A percentile compares a stretch with the other conserved stretches of the same genome.
Evolutionary conservation across 169 alveolate species (phyloP).

Genomic region (Babesia ovata): DNA sequence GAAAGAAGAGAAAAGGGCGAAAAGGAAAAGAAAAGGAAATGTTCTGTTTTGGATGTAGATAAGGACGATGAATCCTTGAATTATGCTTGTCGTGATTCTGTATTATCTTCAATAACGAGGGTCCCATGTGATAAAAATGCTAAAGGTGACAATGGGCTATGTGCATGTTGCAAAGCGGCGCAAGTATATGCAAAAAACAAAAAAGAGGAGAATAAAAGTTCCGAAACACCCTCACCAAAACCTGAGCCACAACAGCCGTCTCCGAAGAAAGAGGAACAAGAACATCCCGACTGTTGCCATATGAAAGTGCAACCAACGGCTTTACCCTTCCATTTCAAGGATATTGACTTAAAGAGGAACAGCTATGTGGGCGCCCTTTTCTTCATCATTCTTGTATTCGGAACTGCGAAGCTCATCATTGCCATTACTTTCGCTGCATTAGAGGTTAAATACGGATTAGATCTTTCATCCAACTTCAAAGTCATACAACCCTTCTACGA

Average conservation of each 20-base stretch:
- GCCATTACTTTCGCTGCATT: constrained; percentile 7
- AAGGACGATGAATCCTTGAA: not conserved
- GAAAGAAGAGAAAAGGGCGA: too few relatives aligned
- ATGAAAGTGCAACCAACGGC: constrained; percentile 56
- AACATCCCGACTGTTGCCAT: constrained; percentile 31
- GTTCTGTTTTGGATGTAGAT: not conserved
- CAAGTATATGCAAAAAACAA: too few relatives aligned
- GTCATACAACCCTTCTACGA: constrained; percentile 14
- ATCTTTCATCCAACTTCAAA: constrained; percentile 15
- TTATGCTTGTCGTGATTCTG: not conserved
- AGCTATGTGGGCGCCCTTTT: constrained; percentile 25
- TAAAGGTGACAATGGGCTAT: constrained; percentile 4
- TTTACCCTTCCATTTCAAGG: constrained; percentile 53
- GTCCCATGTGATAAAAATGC: not conserved
- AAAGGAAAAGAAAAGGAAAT: too few relatives aligned
- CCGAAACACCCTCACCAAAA: not conserved
- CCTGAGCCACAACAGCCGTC: not conserved
- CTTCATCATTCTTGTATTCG: constrained; percentile 21
- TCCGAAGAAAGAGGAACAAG: not conserved
- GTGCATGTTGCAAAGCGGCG: constrained; percentile 8
- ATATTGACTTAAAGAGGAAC: constrained; percentile 35
- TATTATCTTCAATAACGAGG: not conserved
- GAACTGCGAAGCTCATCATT: constrained; percentile 17
- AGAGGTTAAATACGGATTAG: constrained; percentile 18
- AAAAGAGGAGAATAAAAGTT: too few relatives aligned